Conservation (phyloP, 192 early-diverging fungal species). For the Rhizophagus sp. region DNA sequence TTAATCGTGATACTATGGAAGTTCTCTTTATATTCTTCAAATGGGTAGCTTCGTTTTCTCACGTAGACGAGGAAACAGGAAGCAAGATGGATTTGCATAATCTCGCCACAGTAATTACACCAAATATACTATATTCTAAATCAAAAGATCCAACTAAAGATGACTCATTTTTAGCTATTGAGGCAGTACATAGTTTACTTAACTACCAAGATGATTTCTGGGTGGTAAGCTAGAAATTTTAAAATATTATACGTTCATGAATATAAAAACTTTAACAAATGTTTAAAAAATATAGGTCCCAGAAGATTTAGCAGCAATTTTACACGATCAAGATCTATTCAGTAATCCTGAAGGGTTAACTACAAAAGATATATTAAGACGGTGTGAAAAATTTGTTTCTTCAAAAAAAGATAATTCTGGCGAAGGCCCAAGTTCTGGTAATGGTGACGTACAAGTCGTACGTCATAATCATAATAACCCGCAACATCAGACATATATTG, state of each 20-base stretch:
- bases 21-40: constrained; percentile 88
- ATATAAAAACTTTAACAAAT: not conserved
- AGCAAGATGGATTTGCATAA: constrained; percentile 94
- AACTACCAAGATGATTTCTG: constrained; percentile 68
- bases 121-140: constrained; percentile 88
- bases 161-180: constrained; percentile 70
- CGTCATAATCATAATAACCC: constrained; percentile 13
- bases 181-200: constrained; percentile 66
- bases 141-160: constrained; percentile 79
- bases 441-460: not conserved
- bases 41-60: constrained; percentile 79
- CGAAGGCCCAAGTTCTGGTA: not conserved
- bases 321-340: constrained; percentile 49
- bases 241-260: not conserved
- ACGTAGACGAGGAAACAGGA: constrained; percentile 68
- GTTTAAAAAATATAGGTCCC: constrained; percentile 42
- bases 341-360: constrained; percentile 51
- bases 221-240: constrained; percentile 46
- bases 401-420: constrained; percentile 46
- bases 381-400: constrained; percentile 54
- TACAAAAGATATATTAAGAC: constrained; percentile 54
- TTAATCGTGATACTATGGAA: constrained; percentile 90
- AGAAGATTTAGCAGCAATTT: constrained; percentile 53
- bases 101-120: constrained; percentile 91
- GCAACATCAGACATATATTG: not conserved